Evolutionary conservation across 352 stramenopile genomes (phyloP), one percentile per base, ranked within the genome.

Genomic region (Globisporangium perplexum): DNA sequence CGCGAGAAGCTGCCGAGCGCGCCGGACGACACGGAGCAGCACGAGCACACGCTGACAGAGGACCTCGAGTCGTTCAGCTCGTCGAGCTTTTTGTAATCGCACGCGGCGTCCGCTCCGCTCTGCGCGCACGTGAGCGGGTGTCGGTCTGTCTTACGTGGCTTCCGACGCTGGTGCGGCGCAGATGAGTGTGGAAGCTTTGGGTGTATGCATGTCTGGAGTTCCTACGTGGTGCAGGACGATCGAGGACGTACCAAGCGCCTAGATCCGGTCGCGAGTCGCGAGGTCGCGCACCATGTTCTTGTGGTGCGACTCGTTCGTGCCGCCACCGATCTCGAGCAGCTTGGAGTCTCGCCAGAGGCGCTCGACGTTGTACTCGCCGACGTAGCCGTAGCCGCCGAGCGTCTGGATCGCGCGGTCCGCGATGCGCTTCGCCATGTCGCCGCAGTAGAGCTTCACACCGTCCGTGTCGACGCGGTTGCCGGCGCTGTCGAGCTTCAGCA

Each of bases 291-390:
- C 86, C 92, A 99, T 99, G 70, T 99, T 99, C 74, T 99, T 99
- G 72, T 99, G 94, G 66, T 99, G 96, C 46, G 92, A 98, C 73
- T 99, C 96, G 62, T 98, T 98, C 23, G 97, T 99, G 50, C 97
- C 97, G 50, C 96, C 97, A 46, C 97, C 97, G 68, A 99, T 99
- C 78, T 99, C 97, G n/a, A 99, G 72, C 50, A 99, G 69, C 73
- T 99, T 99, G 14, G 96, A 91, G 88, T 99, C 97, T 55, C 96
- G 84, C 96, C 96, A 99, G 3, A 99, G 77, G 47, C 96, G 78
- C 79, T 99, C 97, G 12, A 99, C 96, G 56, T 91, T 93, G 72
- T 99, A 99, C 69, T 99, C 97, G 50, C 96, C 97, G n/a, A 98
- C 89, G 77, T 99, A 99, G 23, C 97, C 97, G 68, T 99, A 98